These are phyloP conservation scores for Funneliformis mosseae DNA, from an alignment of 192 early-diverging fungal genomes.

Conservation along the genomic window DNA sequence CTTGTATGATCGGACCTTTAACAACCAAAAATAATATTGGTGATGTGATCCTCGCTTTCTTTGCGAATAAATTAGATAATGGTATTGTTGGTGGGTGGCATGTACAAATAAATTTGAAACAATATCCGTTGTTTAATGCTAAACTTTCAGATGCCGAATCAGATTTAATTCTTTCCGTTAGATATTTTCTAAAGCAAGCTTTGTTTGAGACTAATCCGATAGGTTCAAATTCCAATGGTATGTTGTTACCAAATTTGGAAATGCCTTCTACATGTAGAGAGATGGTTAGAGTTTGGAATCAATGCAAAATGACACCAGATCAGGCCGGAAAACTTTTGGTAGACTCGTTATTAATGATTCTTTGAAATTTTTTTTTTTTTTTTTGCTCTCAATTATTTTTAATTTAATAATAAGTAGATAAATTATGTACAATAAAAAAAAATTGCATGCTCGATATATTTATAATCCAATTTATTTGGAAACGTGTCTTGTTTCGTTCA, in stretches of 20 bases:
- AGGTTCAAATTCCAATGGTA: not conserved
- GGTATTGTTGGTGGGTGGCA: not conserved
- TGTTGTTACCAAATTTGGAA: not conserved
- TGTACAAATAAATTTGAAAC: slow-evolving; percentile 14
- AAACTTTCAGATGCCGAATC: not conserved
- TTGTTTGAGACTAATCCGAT: not conserved
- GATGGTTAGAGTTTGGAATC: not conserved
- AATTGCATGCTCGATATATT: too few relatives aligned
- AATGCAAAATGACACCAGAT: slow-evolving; percentile 10
- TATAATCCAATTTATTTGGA: too few relatives aligned
- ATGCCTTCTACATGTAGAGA: not conserved
- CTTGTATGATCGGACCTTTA: slow-evolving; percentile 23
- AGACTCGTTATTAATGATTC: not conserved
- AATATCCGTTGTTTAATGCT: slow-evolving; percentile 17
- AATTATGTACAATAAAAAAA: too few relatives aligned
- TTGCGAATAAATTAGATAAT: slow-evolving; percentile 13
- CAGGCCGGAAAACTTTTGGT: slow-evolving; percentile 13
- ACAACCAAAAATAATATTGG: slow-evolving; percentile 2
- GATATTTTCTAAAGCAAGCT: slow-evolving; percentile 25
- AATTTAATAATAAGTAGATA: too few relatives aligned
- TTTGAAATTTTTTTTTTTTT: not conserved
- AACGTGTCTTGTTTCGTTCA: too few relatives aligned
- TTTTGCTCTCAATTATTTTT: too few relatives aligned
- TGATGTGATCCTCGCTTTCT: slow-evolving; percentile 13
- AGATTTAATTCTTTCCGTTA: slow-evolving; percentile 12